Conservation (phyloP, 2,329 filamentous ascomycete species). For the Sporothrix phasma region DNA sequence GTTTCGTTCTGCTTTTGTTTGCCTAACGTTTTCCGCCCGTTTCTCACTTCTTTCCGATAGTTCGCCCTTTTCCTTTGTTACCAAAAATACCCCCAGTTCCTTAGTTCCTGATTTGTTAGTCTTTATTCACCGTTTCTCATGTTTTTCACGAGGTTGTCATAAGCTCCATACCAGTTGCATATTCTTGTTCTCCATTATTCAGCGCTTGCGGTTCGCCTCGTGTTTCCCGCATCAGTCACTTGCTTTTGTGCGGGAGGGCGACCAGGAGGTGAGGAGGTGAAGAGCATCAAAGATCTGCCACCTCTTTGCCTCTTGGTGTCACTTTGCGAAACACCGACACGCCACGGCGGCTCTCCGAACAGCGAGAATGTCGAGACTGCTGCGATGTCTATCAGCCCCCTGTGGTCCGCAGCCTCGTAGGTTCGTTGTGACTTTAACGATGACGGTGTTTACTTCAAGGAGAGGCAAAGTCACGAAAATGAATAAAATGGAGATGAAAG, state of each 20-base stretch:
- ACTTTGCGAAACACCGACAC: background rate
- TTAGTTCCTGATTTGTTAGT: background rate
- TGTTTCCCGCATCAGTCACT: background rate
- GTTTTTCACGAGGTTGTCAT: background rate
- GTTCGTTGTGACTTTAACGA: too few species aligned
- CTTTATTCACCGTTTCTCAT: background rate
- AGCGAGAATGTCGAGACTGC: background rate
- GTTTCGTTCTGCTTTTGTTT: background rate
- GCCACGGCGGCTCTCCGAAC: background rate
- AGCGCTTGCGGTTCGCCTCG: too few species aligned
- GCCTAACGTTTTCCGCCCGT: background rate
- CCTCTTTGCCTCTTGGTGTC: background rate
- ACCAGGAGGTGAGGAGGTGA: background rate
- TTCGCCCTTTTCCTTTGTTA: background rate
- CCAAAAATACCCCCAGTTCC: slow-evolving; percentile 11
- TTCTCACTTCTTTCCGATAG: background rate
- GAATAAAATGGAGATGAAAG: background rate
- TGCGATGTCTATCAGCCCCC: background rate
- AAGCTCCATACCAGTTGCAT: background rate
- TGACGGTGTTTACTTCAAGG: background rate
- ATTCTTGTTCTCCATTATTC: background rate
- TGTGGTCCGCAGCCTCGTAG: background rate
- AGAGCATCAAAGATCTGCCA: background rate
- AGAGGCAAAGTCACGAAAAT: background rate
- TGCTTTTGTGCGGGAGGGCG: background rate